Evolutionary conservation across 1,284 basidiomycete genomes (phyloP), one percentile per base, ranked within the genome.

Genomic region (Phellopilus nigrolimitatus): DNA sequence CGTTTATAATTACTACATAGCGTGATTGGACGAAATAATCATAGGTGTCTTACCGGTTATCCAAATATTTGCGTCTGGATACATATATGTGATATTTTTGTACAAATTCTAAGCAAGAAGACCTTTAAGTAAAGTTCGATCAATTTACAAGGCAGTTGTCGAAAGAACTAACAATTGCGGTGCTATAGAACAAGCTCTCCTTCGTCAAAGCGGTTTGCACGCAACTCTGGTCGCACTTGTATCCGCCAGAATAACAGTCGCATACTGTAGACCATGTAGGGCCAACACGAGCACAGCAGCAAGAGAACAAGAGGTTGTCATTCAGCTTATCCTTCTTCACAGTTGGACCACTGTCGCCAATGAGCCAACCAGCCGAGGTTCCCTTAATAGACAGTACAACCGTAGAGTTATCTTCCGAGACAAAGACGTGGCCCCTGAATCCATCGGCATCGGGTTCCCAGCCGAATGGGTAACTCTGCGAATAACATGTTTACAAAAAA

Each of bases 61-160:
- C 95, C 95, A 99, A 54, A 99, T 89, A 58, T 88, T 88, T 49
- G 94, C 81, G 56, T 91, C 71, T 6, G 95, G 97, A 67, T 97
- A 99, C 76, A 95, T 80, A 65, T 89, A 90, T 4, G 93, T 88
- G 45, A 99, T 62, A 71, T 98, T 22, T 78, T 78, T 17, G 93
- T 66, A 91, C 90, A 95, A 52, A 94, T 88, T 55, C 76, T 53
- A 84, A n/a, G n/a, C 66, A 0, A 91, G 91, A 64, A 92, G 5
- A 95, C 71, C 89, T 78, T 61, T 82, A 84, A 6, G 84, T 80
- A 47, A 94, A 68, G 67, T 93, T 82, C 68, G 88, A 84, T 70
- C 88, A 81, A 82, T 82, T 55, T 1, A 39, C 43, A 15, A 31
- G 40, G 10, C 4, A 25, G 19, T 24, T 48, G 4, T 31, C 3